These are phyloP conservation scores for Alternaria metachromatica DNA, from an alignment of 2,329 filamentous ascomycete genomes.

Conservation along the genomic window DNA sequence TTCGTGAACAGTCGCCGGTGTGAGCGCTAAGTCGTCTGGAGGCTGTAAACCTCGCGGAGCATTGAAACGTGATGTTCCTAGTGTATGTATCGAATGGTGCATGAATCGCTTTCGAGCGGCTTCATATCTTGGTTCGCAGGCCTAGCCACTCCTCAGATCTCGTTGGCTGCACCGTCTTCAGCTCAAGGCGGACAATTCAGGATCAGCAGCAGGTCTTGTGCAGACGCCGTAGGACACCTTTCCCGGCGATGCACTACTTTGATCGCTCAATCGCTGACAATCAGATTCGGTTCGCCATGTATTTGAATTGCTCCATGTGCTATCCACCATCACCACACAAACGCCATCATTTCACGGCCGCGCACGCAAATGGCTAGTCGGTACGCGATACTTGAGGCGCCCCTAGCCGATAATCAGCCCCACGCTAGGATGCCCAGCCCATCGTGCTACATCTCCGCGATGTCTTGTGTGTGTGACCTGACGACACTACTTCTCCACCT, in stretches of 20 bases:
- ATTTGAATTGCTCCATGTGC: slow-evolving; percentile 27
- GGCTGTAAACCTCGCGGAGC: slow-evolving; percentile 36
- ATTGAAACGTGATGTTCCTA: slow-evolving; percentile 33
- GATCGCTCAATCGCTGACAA: slow-evolving; percentile 29
- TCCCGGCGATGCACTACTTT: slow-evolving; percentile 31
- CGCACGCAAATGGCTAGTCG: slow-evolving; percentile 31
- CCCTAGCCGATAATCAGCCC: slow-evolving; percentile 35
- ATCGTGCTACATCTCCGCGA: slow-evolving; percentile 26
- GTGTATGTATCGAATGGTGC: slow-evolving; percentile 27
- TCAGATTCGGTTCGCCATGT: slow-evolving; percentile 32
- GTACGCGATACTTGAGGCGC: slow-evolving; percentile 33
- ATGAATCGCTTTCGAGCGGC: slow-evolving; percentile 34
- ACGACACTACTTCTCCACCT: slow-evolving; percentile 15
- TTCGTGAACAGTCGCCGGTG: slow-evolving; percentile 38
- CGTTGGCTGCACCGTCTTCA: slow-evolving; percentile 34
- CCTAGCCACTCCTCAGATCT: slow-evolving; percentile 20
- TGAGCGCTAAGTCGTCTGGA: slow-evolving; percentile 41
- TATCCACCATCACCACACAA: slow-evolving; percentile 37
- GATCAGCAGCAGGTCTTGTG: slow-evolving; percentile 25
- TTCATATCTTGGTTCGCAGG: slow-evolving; percentile 23
- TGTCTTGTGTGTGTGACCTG: slow-evolving; percentile 26
- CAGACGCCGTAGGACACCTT: slow-evolving; percentile 1
- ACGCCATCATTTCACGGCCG: slow-evolving; percentile 39
- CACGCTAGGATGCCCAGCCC: slow-evolving; percentile 30
- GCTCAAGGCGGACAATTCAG: slow-evolving; percentile 31